Base-by-base conservation (phyloP, 768 basidiomycete species). In the Russula dissimulans region DNA sequence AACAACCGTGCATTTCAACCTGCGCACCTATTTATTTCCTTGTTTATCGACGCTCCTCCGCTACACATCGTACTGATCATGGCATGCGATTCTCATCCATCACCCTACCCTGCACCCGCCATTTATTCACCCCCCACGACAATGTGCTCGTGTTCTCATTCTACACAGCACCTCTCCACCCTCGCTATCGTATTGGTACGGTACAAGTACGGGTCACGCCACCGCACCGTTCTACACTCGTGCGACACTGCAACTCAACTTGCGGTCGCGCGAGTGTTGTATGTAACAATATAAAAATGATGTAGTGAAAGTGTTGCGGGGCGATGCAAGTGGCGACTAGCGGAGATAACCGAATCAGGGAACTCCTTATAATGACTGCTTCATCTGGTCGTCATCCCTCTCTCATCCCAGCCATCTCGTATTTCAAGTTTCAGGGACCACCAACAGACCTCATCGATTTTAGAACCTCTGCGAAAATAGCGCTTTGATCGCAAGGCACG, bases 181-280 rank as follows among this genome's bases (percentile, higher is more conserved):
- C 29, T 15, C 34, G 34, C 15, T 53, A 51, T 54, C 47, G 34
- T 42, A 39, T 39, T 46, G n/a, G 38, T 63, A 59, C 22, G 22
- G 57, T 49, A 26, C 51, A 52, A 36, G 34, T 9, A 52, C n/a
- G 29, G 49, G 44, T 51, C 53, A 29, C 49, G 15, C 46, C 44
- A 60, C 50, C 54, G 43, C 41, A 53, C 32, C 10, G 46, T 54
- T 58, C 60, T 53, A 58, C 22, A 18, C 57, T 49, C 60, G 31
- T 42, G 29, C 58, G 47, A 58, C 56, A 61, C 62, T 56, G 70
- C 71, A 69, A 71, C 71, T 71, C 71, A 71, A 71, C 71, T 71
- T 71, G 71, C 67, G 64, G 67, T 50, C 53, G 38, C 53, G 47
- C 55, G 55, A 53, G 43, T 14, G 38, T 57, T 59, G 62, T 65